Evolutionary conservation across 2,329 filamentous ascomycete genomes (phyloP).

Genomic region (Diaporthe citriasiana): DNA sequence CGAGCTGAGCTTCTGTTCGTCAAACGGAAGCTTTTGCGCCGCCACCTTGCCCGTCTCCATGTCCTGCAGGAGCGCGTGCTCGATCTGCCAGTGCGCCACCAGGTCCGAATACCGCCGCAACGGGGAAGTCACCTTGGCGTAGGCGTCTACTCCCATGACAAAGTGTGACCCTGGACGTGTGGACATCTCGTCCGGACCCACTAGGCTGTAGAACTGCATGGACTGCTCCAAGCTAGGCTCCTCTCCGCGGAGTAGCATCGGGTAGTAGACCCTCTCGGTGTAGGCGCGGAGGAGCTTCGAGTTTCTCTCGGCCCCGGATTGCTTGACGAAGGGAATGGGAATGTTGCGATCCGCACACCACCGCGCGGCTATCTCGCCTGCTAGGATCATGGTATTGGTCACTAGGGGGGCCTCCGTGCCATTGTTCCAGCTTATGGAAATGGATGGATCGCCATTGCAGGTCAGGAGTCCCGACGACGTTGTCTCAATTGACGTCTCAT

Average conservation of each 20-base stretch:
- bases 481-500: slow-evolving; percentile 48
- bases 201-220: slow-evolving; percentile 53
- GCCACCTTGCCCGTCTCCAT: slow-evolving; percentile 48
- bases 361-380: slow-evolving; percentile 71
- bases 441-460: slow-evolving; percentile 65
- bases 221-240: slow-evolving; percentile 51
- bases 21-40: slow-evolving; percentile 61
- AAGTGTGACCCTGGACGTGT: slow-evolving; percentile 68
- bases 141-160: slow-evolving; percentile 70
- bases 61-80: slow-evolving; percentile 67
- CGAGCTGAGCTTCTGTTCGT: slow-evolving; percentile 54
- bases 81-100: slow-evolving; percentile 76
- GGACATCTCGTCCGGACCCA: slow-evolving; percentile 67
- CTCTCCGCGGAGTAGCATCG: slow-evolving; percentile 54
- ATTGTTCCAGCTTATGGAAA: slow-evolving; percentile 56
- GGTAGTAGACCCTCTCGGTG: slow-evolving; percentile 55
- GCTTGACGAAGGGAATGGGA: slow-evolving; percentile 70
- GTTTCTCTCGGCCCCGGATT: slow-evolving; percentile 59
- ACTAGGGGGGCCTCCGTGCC: slow-evolving; percentile 55
- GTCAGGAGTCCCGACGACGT: slow-evolving; percentile 48
- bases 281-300: slow-evolving; percentile 55
- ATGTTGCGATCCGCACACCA: slow-evolving; percentile 72
- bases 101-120: slow-evolving; percentile 76
- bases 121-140: slow-evolving; percentile 75
- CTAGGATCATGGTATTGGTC: slow-evolving; percentile 70